phyloP scores from a whole-genome alignment of 164 flowering plant genomes.

The Cinnamomum chago region DNA sequence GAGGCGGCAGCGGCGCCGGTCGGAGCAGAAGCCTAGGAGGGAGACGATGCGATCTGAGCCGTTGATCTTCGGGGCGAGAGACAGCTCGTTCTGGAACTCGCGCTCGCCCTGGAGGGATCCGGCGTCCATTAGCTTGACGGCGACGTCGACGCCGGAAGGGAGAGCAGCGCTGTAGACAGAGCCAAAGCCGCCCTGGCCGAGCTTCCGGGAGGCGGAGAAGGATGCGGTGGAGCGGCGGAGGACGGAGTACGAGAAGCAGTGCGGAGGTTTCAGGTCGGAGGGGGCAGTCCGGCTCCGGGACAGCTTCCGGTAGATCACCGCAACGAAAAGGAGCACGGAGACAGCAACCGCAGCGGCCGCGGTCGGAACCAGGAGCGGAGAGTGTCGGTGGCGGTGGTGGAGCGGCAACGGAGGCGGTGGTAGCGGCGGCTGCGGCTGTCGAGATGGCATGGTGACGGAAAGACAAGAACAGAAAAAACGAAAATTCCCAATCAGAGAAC shows the following conservation, averaged over 20 bases:
- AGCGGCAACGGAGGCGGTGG: constrained; percentile 18
- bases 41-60: not conserved
- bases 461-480: not conserved
- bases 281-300: constrained; percentile 61
- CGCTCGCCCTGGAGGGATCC: constrained; percentile 78
- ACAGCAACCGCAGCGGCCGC: constrained; percentile 30
- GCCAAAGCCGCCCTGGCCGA: constrained; percentile 92
- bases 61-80: not conserved
- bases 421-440: constrained; percentile 18
- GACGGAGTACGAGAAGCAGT: constrained; percentile 53
- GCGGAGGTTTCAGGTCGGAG: constrained; percentile 50
- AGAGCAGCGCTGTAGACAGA: constrained; percentile 63
- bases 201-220: constrained; percentile 51
- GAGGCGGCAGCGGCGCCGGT: not conserved
- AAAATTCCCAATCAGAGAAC: not conserved
- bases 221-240: constrained; percentile 55
- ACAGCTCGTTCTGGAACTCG: constrained; percentile 83
- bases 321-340: constrained; percentile 25
- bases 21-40: not conserved
- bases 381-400: constrained; percentile 18
- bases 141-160: constrained; percentile 42
- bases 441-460: constrained; percentile 46
- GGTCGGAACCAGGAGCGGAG: constrained; percentile 15
- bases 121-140: constrained; percentile 74
- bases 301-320: constrained; percentile 40